Conservation (phyloP, 2,329 filamentous ascomycete species). For the Talaromyces atroroseus region DNA sequence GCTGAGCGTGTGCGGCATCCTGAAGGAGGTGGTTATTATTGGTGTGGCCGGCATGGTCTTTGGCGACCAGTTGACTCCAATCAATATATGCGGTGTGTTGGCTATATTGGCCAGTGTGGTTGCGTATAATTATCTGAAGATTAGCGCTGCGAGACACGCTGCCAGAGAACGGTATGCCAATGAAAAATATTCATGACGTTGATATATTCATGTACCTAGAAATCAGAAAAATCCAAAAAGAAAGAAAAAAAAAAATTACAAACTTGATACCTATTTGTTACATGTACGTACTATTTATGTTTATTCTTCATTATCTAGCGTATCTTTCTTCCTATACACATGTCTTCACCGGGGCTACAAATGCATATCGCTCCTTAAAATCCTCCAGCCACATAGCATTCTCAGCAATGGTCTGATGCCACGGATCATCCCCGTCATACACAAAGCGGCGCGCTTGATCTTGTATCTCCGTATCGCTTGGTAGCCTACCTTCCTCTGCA, state of each 20-base stretch:
- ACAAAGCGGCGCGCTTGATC: conserved; percentile 4
- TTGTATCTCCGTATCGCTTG: conserved; percentile 9
- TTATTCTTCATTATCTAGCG: neutral
- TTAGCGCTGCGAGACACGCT: conserved; percentile 76
- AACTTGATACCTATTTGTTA: too few relatives aligned
- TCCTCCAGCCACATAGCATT: conserved; percentile 11
- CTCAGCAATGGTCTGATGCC: conserved; percentile 11
- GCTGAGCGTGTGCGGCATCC: conserved; percentile 92
- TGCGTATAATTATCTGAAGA: conserved; percentile 92
- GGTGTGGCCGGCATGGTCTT: conserved; percentile 81
- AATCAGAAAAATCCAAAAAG: too few relatives aligned
- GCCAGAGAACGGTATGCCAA: conserved; percentile 39
- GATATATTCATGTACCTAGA: neutral
- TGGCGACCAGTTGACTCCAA: conserved; percentile 74
- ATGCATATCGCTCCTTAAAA: conserved; percentile 9
- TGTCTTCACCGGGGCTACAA: neutral
- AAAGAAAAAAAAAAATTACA: too few relatives aligned
- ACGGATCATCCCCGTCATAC: conserved; percentile 10
- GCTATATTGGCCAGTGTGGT: conserved; percentile 82
- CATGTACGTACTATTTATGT: neutral
- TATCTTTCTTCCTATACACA: neutral
- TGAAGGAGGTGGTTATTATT: conserved; percentile 98
- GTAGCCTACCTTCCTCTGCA: conserved; percentile 1
- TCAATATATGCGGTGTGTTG: conserved; percentile 83
- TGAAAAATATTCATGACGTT: conserved; percentile 12